These are phyloP conservation scores for Brasilioporus rufonigricans DNA, from an alignment of 768 basidiomycete genomes.

Conservation along the genomic window DNA sequence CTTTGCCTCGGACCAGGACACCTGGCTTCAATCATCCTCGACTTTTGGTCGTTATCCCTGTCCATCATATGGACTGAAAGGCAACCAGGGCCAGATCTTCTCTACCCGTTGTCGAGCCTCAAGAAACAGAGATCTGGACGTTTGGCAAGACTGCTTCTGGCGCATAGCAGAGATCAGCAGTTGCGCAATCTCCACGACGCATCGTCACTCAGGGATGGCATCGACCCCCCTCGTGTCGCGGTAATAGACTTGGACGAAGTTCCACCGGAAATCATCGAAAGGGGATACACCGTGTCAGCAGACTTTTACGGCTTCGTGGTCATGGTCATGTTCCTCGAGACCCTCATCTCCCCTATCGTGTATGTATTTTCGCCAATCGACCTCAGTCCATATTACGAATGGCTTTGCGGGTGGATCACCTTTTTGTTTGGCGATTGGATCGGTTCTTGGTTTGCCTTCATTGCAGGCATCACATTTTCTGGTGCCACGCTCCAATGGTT, in stretches of 20 bases:
- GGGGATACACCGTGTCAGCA: neutral
- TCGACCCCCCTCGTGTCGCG: neutral
- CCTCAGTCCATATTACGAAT: neutral
- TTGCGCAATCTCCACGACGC: neutral
- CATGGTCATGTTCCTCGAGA: neutral
- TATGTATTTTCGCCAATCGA: neutral
- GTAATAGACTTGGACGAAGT: constrained; percentile 5
- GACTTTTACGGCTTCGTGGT: neutral
- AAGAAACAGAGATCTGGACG: constrained; percentile 5
- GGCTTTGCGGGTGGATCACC: neutral
- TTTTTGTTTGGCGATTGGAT: neutral
- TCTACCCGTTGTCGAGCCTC: constrained; percentile 7
- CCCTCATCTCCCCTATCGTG: neutral
- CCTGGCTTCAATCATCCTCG: constrained; percentile 2
- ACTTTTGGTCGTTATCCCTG: neutral
- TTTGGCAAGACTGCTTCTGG: constrained; percentile 4
- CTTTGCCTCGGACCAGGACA: neutral
- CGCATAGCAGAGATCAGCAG: neutral
- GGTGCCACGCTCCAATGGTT: no score
- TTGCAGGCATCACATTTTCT: neutral
- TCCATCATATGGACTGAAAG: neutral
- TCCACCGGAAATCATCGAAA: neutral
- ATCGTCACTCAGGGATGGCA: neutral
- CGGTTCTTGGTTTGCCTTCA: neutral
- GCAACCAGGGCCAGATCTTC: neutral